phyloP scores from a whole-genome alignment of 306 rosid species.

The Inga leiocalycina region DNA sequence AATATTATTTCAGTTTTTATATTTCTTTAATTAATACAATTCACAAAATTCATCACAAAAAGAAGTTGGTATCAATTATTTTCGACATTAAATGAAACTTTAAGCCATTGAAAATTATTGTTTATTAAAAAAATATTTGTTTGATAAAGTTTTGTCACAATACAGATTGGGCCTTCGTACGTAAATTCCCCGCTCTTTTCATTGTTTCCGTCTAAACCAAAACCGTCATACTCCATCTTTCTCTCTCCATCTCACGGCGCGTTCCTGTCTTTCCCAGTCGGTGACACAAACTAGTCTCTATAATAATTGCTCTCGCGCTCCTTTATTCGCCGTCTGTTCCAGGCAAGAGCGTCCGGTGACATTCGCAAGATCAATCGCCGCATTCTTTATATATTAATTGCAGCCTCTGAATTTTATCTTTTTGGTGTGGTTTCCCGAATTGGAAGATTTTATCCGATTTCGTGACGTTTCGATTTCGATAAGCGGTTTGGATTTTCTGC shows the following conservation, averaged over 20 bases:
- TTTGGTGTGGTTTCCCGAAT: neutral
- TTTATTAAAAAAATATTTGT: too few relatives aligned
- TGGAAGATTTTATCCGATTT: slow-evolving; percentile 26
- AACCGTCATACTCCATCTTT: slow-evolving; percentile 21
- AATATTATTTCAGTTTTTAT: too few relatives aligned
- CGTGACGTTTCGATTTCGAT: slow-evolving; percentile 24
- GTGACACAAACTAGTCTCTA: neutral
- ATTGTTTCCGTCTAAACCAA: slow-evolving; percentile 7
- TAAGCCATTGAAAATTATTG: too few relatives aligned
- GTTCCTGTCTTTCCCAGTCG: neutral
- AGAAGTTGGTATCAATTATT: too few relatives aligned
- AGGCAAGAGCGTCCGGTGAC: slow-evolving; percentile 34
- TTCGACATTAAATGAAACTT: too few relatives aligned
- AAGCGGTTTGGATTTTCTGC: slow-evolving; percentile 13
- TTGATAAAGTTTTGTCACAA: too few relatives aligned
- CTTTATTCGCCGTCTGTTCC: slow-evolving; percentile 25
- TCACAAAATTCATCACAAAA: too few relatives aligned
- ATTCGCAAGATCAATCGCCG: slow-evolving; percentile 9
- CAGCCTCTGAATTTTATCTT: neutral
- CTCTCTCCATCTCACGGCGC: slow-evolving; percentile 28
- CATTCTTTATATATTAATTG: neutral
- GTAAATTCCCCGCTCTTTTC: neutral
- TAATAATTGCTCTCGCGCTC: slow-evolving; percentile 28
- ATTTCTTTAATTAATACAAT: too few relatives aligned
- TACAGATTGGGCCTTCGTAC: neutral